phyloP scores from a whole-genome alignment of 306 rosid species.

The Biancaea sappan region DNA sequence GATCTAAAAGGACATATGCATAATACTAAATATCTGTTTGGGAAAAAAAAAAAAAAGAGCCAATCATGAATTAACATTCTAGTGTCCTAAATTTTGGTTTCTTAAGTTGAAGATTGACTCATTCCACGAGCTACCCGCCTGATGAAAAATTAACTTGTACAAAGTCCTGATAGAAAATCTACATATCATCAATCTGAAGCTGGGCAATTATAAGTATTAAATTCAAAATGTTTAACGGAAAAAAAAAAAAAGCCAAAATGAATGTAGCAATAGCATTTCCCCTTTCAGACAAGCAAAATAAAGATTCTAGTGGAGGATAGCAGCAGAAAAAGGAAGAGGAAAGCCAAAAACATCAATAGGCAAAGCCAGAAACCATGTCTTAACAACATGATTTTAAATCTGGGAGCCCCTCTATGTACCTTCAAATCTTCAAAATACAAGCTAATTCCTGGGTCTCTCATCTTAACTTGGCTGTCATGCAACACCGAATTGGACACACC shows the following conservation, averaged over 20 bases:
- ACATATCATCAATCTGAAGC: no score
- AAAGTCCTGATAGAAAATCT: no score
- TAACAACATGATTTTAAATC: not conserved
- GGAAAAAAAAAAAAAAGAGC: no score
- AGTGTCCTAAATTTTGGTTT: no score
- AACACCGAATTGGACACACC: slow-evolving; percentile 51
- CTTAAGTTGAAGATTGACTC: no score
- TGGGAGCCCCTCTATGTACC: slow-evolving; percentile 27
- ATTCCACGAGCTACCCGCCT: no score
- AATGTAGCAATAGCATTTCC: no score
- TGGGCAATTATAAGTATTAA: slow-evolving; percentile 8
- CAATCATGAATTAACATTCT: no score
- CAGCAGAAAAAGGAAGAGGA: slow-evolving; percentile 30
- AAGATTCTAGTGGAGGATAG: slow-evolving; percentile 39
- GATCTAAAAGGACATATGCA: not conserved
- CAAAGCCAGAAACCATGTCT: slow-evolving; percentile 27
- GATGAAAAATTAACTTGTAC: not conserved
- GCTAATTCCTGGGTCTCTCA: slow-evolving; percentile 49
- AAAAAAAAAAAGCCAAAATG: no score
- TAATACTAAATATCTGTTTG: no score
- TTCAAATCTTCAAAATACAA: slow-evolving; percentile 41
- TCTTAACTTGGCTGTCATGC: slow-evolving; percentile 42
- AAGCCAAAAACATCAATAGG: slow-evolving; percentile 25
- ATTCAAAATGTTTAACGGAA: slow-evolving; percentile 12
- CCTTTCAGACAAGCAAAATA: slow-evolving; percentile 15